Evolutionary conservation across 768 basidiomycete genomes (phyloP), one percentile per base, ranked within the genome.

Genomic region (Podaxis sp.): DNA sequence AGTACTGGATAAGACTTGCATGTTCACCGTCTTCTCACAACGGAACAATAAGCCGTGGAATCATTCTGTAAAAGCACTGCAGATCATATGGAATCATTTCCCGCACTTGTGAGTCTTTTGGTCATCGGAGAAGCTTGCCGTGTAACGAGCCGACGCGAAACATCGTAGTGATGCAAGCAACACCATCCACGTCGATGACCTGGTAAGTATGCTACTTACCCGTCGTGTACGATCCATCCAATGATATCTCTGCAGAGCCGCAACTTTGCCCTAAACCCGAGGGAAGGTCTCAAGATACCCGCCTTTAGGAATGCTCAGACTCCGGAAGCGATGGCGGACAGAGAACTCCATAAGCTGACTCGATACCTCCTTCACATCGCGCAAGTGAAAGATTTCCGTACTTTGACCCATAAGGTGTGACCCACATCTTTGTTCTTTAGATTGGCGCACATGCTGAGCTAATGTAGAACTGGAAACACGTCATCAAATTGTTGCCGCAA

Each of bases 171-270:
- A 82, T 65, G 81, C 87, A 4, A 79, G 74, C 53, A 92, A 95
- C 71, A 95, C 93, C 0, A 87, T 96, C 44, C 93, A 96, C 68
- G 82, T 96, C 28, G 95, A 96, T 71, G 93, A 95, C 72, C 80
- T 96, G 52, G 87, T 88, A 65, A 63, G 81, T 71, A 12, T 2
- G 30, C 38, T 57, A 52, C 56, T 51, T 59, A 22, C n/a, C 46
- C 28, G 53, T 57, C 15, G 28, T 36, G 24, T 49, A 42, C 17
- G 52, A 7, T 42, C 30, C 36, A 26, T 28, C 12, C 12, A 42
- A 60, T 33, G 17, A 51, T 65, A 11, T 53, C 67, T 39, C 59
- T 48, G 7, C 64, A 90, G 84, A 85, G 87, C 62, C 85, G 93
- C 15, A 95, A 95, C 71, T 95, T 95, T 74, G 94, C 93, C 3